A percentile compares a stretch with the other conserved stretches of the same genome.
Conservation (phyloP, 73 alveolate genomes). For the Effrenium voratum region DNA sequence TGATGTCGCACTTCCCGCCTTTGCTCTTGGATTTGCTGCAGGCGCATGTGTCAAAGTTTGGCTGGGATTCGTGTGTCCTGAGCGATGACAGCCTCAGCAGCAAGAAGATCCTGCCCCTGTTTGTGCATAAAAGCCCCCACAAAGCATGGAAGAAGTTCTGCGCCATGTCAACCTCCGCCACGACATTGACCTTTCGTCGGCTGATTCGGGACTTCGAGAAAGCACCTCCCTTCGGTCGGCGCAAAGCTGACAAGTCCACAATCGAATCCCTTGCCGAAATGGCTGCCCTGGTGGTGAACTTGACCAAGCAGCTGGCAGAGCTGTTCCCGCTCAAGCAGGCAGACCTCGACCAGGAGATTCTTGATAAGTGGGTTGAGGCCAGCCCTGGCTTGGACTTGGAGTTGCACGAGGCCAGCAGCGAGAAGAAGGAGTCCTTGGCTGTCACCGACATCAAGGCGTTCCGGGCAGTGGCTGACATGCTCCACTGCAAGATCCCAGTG, state of each 20-base stretch:
- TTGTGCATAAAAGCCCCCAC: not conserved
- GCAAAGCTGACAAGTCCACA: not conserved
- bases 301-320: not conserved
- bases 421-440: not conserved
- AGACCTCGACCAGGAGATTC: not conserved
- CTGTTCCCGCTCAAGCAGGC: not conserved
- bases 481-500: constrained; percentile 22
- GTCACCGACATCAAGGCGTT: constrained; percentile 33
- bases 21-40: not conserved
- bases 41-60: constrained; percentile 8
- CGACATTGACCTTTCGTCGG: not conserved
- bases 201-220: not conserved
- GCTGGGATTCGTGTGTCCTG: constrained; percentile 15
- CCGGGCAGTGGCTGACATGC: not conserved
- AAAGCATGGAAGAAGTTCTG: not conserved
- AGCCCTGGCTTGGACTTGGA: constrained; percentile 18
- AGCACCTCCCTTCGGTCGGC: not conserved
- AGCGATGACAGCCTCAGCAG: not conserved
- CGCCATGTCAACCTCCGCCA: not conserved
- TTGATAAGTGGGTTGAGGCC: not conserved
- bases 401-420: constrained; percentile 1
- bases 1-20: not conserved
- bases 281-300: not conserved
- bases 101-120: not conserved
- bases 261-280: not conserved